Conservation (phyloP, 2,329 filamentous ascomycete genomes). For the Xylaria sp. region DNA sequence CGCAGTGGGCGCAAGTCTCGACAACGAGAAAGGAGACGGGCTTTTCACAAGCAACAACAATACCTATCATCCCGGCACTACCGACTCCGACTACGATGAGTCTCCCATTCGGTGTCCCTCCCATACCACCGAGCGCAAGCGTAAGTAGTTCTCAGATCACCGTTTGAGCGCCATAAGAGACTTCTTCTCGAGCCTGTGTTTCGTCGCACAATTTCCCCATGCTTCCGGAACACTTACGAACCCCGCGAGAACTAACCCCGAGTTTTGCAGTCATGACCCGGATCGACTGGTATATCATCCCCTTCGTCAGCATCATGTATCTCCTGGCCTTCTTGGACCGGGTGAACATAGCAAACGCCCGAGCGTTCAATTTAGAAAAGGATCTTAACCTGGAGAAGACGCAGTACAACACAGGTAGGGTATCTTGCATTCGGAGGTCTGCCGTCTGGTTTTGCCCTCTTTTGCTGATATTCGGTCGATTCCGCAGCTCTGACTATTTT, state of each 20-base stretch:
- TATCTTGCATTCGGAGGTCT: background rate
- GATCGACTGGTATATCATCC: slow-evolving; percentile 74
- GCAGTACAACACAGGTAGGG: slow-evolving; percentile 69
- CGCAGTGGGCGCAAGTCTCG: slow-evolving; percentile 24
- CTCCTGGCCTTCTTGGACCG: slow-evolving; percentile 54
- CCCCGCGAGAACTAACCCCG: background rate
- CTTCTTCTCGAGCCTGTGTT: background rate
- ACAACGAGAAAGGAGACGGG: slow-evolving; percentile 34
- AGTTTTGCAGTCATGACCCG: slow-evolving; percentile 59
- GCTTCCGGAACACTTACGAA: background rate
- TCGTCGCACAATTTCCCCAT: background rate
- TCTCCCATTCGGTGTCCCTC: slow-evolving; percentile 50
- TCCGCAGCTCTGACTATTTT: slow-evolving; percentile 70
- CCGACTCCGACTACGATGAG: slow-evolving; percentile 41
- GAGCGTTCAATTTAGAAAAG: slow-evolving; percentile 65
- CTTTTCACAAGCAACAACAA: slow-evolving; percentile 36
- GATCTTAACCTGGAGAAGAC: slow-evolving; percentile 65
- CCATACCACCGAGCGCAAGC: slow-evolving; percentile 65
- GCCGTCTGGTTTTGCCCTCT: background rate
- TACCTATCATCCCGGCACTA: slow-evolving; percentile 37
- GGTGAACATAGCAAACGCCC: slow-evolving; percentile 82
- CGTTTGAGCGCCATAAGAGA: background rate
- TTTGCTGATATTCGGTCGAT: slow-evolving; percentile 28
- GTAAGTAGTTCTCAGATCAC: background rate
- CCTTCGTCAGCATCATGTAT: slow-evolving; percentile 70